phyloP scores from a whole-genome alignment of 73 alveolate genomes.

The Symbiodinium pilosum region DNA sequence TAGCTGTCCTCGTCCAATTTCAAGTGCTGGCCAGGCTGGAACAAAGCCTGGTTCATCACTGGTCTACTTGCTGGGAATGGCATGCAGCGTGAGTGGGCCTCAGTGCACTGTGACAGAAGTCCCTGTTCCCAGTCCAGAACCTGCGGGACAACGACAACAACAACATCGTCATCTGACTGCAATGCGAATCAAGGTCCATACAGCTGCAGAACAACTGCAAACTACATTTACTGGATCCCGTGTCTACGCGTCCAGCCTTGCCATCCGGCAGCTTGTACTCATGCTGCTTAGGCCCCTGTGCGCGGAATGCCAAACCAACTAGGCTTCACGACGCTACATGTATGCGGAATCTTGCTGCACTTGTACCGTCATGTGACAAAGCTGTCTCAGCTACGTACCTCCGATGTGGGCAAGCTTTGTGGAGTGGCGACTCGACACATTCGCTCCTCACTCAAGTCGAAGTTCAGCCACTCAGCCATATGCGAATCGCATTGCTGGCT shows the following conservation, averaged over 20 bases:
- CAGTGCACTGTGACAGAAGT: background rate
- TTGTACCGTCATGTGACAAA: no score
- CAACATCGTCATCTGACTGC: no score
- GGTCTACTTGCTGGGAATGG: background rate
- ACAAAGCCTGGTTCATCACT: slow-evolving; percentile 13
- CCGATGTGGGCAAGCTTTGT: background rate
- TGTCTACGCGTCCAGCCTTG: background rate
- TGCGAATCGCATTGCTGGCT: background rate
- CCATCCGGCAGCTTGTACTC: slow-evolving; percentile 66
- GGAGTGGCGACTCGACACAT: slow-evolving; percentile 4
- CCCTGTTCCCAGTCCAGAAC: slow-evolving; percentile 11
- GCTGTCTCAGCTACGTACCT: no score
- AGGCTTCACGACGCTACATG: background rate
- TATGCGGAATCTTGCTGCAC: background rate
- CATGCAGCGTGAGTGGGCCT: background rate
- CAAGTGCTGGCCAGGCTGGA: slow-evolving; percentile 30
- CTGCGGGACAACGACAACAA: background rate
- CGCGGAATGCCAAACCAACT: no score
- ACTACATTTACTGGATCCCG: no score
- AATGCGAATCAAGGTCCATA: no score
- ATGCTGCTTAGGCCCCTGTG: background rate
- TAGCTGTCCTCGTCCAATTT: slow-evolving; percentile 38
- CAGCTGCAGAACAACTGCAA: no score
- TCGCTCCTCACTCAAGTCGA: background rate
- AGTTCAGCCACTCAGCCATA: background rate